Base-by-base conservation (phyloP, 495 filamentous ascomycete species). In the Penicillium daleae region DNA sequence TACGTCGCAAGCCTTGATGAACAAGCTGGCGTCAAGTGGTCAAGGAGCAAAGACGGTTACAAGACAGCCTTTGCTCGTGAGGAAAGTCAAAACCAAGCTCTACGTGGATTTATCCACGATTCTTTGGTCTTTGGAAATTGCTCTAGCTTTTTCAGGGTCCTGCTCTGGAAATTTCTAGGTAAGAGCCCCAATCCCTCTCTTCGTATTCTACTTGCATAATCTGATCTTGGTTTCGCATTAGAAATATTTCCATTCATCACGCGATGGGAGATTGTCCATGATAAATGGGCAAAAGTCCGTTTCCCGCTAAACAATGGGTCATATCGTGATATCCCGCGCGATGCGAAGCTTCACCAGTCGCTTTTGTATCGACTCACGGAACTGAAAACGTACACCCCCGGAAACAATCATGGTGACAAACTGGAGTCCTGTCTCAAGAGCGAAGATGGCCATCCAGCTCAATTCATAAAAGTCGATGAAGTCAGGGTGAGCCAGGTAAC, bases 71-170 rank as follows among this genome's bases (percentile, higher is more conserved):
- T 48, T 15, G 22, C 22, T 22, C 19, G 44, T 12, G 22, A 48
- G 15, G 0, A 3, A 10, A 26, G 44, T 12, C 44, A 48, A 22
- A 15, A 24, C 6, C 44, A 48, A 48, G 44, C 44, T 48, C 22
- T 48, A 9, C 6, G 12, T 6, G 44, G 44, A 24, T 9, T 26
- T 9, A 48, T 48, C 44, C 44, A 48, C 44, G 44, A 48, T 12
- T 24, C 44, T 3, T 48, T 48, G 44, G 22, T 48, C n/a, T 48
- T 48, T 9, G 44, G 44, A 5, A 48, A 48, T 48, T 48, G 44
- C 44, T 48, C 44, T 10, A 48, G 44, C 44, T 48, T 48, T 22
- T 48, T 48, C 44, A 48, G 26, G 44, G 44, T 48, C 2, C 44
- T 48, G 44, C 44, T 48, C 26, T 48, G 44, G 44, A 48, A 48